These are phyloP conservation scores for Aristolochia contorta DNA, from an alignment of 164 flowering plant species.

Conservation along the genomic window DNA sequence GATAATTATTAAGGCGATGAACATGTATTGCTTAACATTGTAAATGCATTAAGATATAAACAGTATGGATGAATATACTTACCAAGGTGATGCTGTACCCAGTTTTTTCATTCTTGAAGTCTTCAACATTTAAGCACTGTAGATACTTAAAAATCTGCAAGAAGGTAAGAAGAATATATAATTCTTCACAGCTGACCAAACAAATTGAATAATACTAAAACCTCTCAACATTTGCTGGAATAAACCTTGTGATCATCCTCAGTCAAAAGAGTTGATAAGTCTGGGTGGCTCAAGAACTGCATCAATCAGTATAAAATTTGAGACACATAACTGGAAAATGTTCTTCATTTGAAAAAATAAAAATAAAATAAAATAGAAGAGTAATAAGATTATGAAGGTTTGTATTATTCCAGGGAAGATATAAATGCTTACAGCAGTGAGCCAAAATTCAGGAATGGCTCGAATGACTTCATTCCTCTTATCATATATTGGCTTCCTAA, in stretches of 20 bases:
- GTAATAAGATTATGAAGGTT: not conserved
- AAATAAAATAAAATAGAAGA: not conserved
- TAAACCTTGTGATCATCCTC: constrained; percentile 87
- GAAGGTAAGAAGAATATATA: constrained; percentile 1
- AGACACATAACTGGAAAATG: not conserved
- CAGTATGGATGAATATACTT: constrained; percentile 25
- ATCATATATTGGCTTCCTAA: constrained; percentile 69
- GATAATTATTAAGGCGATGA: not conserved
- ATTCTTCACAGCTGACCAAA: not conserved
- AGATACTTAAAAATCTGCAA: constrained; percentile 69
- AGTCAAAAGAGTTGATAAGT: constrained; percentile 52
- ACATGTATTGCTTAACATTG: not conserved
- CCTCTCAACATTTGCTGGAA: not conserved
- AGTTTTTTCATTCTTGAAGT: constrained; percentile 69
- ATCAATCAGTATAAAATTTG: constrained; percentile 4
- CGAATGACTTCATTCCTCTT: constrained; percentile 63
- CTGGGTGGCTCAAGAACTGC: constrained; percentile 91
- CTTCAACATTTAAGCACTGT: constrained; percentile 73
- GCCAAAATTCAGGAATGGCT: constrained; percentile 93
- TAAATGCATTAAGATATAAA: not conserved
- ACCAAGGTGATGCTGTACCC: constrained; percentile 85
- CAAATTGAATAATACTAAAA: not conserved
- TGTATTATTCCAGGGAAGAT: too few relatives aligned
- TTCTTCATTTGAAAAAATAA: not conserved
- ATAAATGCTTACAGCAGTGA: constrained; percentile 66